Conservation (phyloP, 768 basidiomycete genomes). For the Candolleomyces eurysporus region DNA sequence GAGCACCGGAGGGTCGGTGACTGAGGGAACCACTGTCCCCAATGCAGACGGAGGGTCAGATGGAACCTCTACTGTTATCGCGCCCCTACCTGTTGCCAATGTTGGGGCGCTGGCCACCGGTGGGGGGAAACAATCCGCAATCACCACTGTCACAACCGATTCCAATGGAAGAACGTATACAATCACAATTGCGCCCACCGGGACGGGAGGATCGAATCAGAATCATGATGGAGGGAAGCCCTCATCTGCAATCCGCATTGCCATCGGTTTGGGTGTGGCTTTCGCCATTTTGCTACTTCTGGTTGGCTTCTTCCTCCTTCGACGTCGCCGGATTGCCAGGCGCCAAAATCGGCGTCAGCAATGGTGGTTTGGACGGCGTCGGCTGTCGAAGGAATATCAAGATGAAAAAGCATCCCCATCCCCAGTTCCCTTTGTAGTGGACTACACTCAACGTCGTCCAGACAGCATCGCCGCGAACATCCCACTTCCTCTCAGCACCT, state of each 20-base stretch:
- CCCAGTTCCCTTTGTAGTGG: slow-evolving; percentile 39
- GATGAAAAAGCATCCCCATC: slow-evolving; percentile 16
- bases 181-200: not conserved
- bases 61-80: too few relatives aligned
- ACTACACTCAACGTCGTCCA: slow-evolving; percentile 36
- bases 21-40: too few relatives aligned
- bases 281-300: slow-evolving; percentile 32
- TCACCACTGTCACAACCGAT: not conserved
- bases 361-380: slow-evolving; percentile 43
- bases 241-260: slow-evolving; percentile 10
- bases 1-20: too few relatives aligned
- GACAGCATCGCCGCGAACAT: too few relatives aligned
- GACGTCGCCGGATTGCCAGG: slow-evolving; percentile 45
- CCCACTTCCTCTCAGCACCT: slow-evolving; percentile 32
- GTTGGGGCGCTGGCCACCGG: not conserved
- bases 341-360: slow-evolving; percentile 42
- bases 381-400: slow-evolving; percentile 22
- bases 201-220: not conserved
- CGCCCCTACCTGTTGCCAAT: not conserved
- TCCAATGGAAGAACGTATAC: not conserved
- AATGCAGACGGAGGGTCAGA: too few relatives aligned
- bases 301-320: slow-evolving; percentile 27
- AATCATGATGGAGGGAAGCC: not conserved
- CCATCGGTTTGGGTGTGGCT: slow-evolving; percentile 45
- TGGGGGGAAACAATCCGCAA: not conserved